A percentile compares a stretch with the other conserved stretches of the same genome.
phyloP scores from a whole-genome alignment of 768 basidiomycete genomes.

The Piloderma croceum region DNA sequence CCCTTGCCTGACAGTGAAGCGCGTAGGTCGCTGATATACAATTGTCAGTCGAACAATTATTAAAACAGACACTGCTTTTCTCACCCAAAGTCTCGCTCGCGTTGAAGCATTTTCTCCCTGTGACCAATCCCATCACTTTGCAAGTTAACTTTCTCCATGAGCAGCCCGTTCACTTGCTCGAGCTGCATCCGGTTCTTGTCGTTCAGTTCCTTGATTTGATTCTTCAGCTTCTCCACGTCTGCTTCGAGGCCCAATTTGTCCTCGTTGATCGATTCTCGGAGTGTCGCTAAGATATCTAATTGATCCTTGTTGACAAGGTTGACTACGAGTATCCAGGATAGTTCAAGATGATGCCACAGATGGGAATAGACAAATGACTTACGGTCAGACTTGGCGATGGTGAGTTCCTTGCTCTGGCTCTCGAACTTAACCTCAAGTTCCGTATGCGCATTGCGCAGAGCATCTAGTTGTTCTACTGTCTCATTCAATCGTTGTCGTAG shows the following conservation, averaged over 20 bases:
- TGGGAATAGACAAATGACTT: slow-evolving; percentile 23
- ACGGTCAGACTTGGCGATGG: slow-evolving; percentile 84
- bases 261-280: slow-evolving; percentile 84
- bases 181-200: slow-evolving; percentile 90
- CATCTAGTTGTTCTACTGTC: slow-evolving; percentile 75
- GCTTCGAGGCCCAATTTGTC: slow-evolving; percentile 74
- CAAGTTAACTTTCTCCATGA: slow-evolving; percentile 86
- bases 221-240: slow-evolving; percentile 58
- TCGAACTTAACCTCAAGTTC: slow-evolving; percentile 70
- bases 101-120: slow-evolving; percentile 78
- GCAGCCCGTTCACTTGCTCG: slow-evolving; percentile 78
- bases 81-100: slow-evolving; percentile 82
- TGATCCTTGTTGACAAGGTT: slow-evolving; percentile 91
- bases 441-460: slow-evolving; percentile 58
- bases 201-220: slow-evolving; percentile 61
- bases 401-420: slow-evolving; percentile 59
- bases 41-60: slow-evolving; percentile 1
- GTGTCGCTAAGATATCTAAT: slow-evolving; percentile 76
- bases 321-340: slow-evolving; percentile 41
- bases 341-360: background rate
- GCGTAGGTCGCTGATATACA: slow-evolving; percentile 59
- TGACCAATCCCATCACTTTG: slow-evolving; percentile 90
- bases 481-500: slow-evolving; percentile 85
- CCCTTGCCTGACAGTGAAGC: slow-evolving; percentile 73
- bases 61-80: slow-evolving; percentile 14